Evolutionary conservation across 208 protist species (phyloP), one percentile per base, ranked within the genome.

Genomic region (Trypanosomatidae sp.): DNA sequence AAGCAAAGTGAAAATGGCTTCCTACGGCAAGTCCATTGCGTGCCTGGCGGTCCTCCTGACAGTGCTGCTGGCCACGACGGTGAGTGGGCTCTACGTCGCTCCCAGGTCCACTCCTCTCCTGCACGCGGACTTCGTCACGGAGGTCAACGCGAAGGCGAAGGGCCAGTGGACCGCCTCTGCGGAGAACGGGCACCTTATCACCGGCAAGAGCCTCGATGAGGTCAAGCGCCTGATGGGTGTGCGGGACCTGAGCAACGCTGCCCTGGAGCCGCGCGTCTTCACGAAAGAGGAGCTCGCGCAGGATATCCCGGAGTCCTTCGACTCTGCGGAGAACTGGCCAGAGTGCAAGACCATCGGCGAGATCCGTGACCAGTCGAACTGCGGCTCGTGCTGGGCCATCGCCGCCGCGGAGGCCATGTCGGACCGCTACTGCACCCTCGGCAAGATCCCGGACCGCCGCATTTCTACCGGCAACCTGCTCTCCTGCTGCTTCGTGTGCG

Each of bases 381-480:
- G 95, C 82, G 95, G 93, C 50, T 92, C 84, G 58, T 98, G 95
- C 89, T 98, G 95, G 95, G 94, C 94, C 43, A 94, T 98, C 66
- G 87, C 84, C 12, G 86, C 92, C 17, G 84, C 84, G 59, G 91
- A 91, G 75, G 78, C 91, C 36, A 91, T 97, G 9, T 86, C 89
- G 19, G 93, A 97, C 79, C 88, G 95, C 71, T 90, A 95, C 76
- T 98, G 95, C 88, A 97, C 93, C 59, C 62, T 87, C 60, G 79
- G 76, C 65, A 86, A 90, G 10, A 62, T 86, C 56, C 67, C 73
- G 9, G 81, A 91, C 43, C 69, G 82, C 43, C 85, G 80, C 46
- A 90, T 97, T 67, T 89, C 84, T 55, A 90, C 90, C 36, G 79
- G 62, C 50, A 86, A 98, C 76, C 79, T 97, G 33, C 58, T 95